Evolutionary conservation across 169 alveolate species (phyloP), one percentile per base, ranked within the genome.

Genomic region (Neospora caninum): DNA sequence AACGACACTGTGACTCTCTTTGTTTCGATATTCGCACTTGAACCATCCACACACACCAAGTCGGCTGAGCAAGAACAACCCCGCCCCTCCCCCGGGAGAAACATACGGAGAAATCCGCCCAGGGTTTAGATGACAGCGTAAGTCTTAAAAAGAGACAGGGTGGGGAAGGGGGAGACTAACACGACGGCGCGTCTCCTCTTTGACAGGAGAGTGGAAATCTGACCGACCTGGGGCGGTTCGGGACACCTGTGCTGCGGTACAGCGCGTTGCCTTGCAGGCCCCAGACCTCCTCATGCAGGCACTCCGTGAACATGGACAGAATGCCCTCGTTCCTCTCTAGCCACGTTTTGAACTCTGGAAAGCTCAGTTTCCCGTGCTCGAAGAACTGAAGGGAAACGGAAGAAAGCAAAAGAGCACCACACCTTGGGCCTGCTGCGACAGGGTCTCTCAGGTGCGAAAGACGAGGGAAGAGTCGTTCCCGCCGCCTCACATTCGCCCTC

Each of bases 211-310:
- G 20, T 29, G 31, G 31, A 64, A 22, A 64, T 4, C 38, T n/a
- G 41, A n/a, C 58, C 20, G 27, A 78, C 86, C 86, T 78, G 39
- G 86, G 42, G 43, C 86, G 86, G 45, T n/a, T 78, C 86, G 7
- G 86, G 45, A 78, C 86, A 20, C 86, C 20, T 10, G 89, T 39
- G 36, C 64, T 53, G 39, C 96, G 45, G 89, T 93, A 92, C 91
- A 97, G 96, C 7, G 98, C 98, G 93, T 97, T 97, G 27, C 98
- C 98, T 88, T 97, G 97, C 78, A 97, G 94, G 7, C 98, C 98
- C 98, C 98, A 97, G 34, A 97, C 96, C 92, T 97, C 98, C 88
- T 97, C 98, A 82, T 97, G 98, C 39, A 97, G 91, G 83, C 98
- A 97, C 88, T 96, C 97, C 54, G 97, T 95, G 93, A 97, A 97